Evolutionary conservation across 2,329 filamentous ascomycete genomes (phyloP).

Genomic region (Fusarium sp.): DNA sequence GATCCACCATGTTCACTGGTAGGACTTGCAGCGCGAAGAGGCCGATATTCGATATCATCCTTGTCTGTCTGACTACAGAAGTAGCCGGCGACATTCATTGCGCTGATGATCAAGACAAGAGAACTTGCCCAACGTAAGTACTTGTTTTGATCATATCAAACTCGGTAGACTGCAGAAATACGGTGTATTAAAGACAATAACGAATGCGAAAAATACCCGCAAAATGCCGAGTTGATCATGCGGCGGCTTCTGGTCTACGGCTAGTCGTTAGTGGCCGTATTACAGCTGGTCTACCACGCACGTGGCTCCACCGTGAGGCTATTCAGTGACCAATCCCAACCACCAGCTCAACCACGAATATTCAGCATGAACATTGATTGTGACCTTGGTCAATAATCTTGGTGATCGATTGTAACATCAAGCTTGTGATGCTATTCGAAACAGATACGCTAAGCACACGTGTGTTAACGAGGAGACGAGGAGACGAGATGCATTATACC

Average conservation of each 20-base stretch:
- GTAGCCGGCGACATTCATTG: conserved; percentile 21
- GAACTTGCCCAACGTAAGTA: not conserved
- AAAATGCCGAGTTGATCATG: conserved; percentile 37
- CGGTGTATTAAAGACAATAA: conserved; percentile 12
- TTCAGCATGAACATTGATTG: not conserved
- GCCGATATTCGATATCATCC: conserved; percentile 31
- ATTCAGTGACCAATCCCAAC: conserved; percentile 33
- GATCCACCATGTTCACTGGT: not conserved
- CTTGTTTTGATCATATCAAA: not conserved
- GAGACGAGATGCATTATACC: conserved; percentile 2
- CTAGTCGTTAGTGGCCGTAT: conserved; percentile 34
- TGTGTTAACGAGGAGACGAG: conserved; percentile 13
- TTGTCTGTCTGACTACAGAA: conserved; percentile 32
- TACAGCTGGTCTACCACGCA: conserved; percentile 34
- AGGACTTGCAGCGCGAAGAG: conserved; percentile 9
- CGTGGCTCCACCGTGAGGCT: conserved; percentile 40
- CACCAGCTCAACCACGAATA: conserved; percentile 37
- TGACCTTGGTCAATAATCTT: not conserved
- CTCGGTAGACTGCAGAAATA: not conserved
- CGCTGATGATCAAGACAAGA: not conserved
- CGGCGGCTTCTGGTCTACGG: conserved; percentile 9
- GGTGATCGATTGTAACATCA: not conserved
- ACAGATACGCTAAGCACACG: conserved; percentile 9
- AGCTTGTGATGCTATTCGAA: not conserved
- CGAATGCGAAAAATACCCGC: conserved; percentile 14